These are phyloP conservation scores for Ogataea minuta DNA, from an alignment of 805 yeast species.

Conservation along the genomic window DNA sequence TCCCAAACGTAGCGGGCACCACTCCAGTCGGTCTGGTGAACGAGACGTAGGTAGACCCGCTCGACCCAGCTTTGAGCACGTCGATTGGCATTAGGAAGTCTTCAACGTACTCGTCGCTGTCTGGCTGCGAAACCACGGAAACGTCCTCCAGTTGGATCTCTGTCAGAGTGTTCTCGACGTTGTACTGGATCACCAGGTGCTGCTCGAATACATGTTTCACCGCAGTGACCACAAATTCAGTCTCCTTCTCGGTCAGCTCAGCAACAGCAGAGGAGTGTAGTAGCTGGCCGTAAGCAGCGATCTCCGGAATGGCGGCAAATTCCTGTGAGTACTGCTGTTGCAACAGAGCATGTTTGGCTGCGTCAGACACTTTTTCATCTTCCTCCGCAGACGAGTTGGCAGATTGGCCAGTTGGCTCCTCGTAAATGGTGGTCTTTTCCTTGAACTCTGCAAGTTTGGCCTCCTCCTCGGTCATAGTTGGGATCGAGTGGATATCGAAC, in stretches of 20 bases:
- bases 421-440: constrained; percentile 42
- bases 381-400: constrained; percentile 21
- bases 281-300: constrained; percentile 69
- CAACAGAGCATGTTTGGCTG: constrained; percentile 35
- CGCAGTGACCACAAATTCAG: constrained; percentile 86
- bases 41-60: constrained; percentile 77
- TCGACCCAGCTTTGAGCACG: constrained; percentile 64
- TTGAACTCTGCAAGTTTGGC: constrained; percentile 60
- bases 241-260: constrained; percentile 84
- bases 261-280: constrained; percentile 64
- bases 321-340: constrained; percentile 71
- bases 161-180: constrained; percentile 78
- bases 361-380: constrained; percentile 29
- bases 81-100: constrained; percentile 75
- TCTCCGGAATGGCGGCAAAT: constrained; percentile 68
- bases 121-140: constrained; percentile 65
- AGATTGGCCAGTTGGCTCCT: constrained; percentile 24
- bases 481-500: constrained; percentile 71
- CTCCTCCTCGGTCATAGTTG: constrained; percentile 66
- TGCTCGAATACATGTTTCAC: constrained; percentile 78
- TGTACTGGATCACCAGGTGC: constrained; percentile 76
- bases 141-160: constrained; percentile 78
- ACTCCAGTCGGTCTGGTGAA: constrained; percentile 55
- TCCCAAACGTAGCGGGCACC: constrained; percentile 49
- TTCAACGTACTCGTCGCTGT: constrained; percentile 55